Base-by-base conservation (phyloP, 2,329 filamentous ascomycete genomes). In the Camillea tinctor region DNA sequence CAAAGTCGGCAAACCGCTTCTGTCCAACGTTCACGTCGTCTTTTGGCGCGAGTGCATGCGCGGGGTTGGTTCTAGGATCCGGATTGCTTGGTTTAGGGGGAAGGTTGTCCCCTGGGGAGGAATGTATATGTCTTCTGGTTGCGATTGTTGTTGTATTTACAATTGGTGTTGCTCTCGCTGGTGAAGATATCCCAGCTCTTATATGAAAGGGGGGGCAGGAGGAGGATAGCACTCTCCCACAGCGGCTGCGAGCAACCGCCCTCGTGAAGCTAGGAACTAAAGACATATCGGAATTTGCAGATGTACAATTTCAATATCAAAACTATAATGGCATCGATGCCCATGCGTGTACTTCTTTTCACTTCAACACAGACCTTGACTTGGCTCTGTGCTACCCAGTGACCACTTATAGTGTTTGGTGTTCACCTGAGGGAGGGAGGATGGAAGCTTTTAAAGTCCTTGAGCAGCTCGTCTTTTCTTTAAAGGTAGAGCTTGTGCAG, bases 1-100 rank as follows among this genome's bases (percentile, higher is more conserved):
- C 85, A 75, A 92, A 92, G 70, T 92, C 89, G 9, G 86, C 84
- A 57, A 90, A 72, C 7, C 69, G 66, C 54, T 73, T 75, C 52
- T 60, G 58, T 15, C 75, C 73, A 15, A 76, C 67, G 19, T 73
- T 69, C 21, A 64, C 64, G 53, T 60, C 64, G 17, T 56, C 30
- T 5, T 64, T 59, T 7, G 68, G 67, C 7, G 64, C 60, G 13
- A 65, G 53, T 1, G 65, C 62, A 44, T 58, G 4, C 0, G 69
- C 61, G 2, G 68, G 66, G 19, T 70, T 69, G 13, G 72, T 67
- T n/a, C 64, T 66, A 1, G 70, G 69, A 4, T 70, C 59, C 9
- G 71, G 67, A 40, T 64, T 65, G 11, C 60, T 65, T 8, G 63
- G 60, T n/a, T 65, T 67, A 2, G 60, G 24, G 8, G 44, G 44